Percentiles rank a stretch among this genome's conserved stretches.
Evolutionary conservation across 805 yeast species (phyloP).

Genomic region (Scheffersomyces stipitis): DNA sequence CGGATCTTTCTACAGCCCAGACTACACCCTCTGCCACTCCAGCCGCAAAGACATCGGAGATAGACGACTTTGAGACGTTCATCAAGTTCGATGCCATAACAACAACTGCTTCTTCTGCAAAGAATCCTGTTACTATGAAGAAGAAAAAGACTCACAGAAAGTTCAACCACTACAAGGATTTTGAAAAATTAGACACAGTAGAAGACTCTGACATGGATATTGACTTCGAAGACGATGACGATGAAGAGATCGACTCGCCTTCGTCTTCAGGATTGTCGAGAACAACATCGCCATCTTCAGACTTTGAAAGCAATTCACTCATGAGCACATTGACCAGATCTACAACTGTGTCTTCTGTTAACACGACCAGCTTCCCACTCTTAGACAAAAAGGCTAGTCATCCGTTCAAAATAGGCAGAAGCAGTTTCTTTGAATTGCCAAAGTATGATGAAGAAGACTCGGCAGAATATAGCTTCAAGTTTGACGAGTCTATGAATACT

Average conservation of each 20-base stretch:
- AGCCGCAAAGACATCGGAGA: constrained; percentile 7
- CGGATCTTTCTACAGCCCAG: not conserved
- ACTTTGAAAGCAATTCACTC: constrained; percentile 31
- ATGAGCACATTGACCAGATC: constrained; percentile 42
- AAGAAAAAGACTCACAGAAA: not conserved
- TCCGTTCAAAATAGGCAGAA: constrained; percentile 12
- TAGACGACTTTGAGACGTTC: constrained; percentile 18
- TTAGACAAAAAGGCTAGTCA: constrained; percentile 12
- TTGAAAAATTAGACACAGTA: constrained; percentile 14
- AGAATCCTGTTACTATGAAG: no score
- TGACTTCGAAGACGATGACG: constrained; percentile 28
- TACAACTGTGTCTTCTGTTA: constrained; percentile 34
- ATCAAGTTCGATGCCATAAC: constrained; percentile 20
- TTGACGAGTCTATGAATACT: constrained; percentile 18
- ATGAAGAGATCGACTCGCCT: constrained; percentile 5
- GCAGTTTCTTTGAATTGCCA: constrained; percentile 35
- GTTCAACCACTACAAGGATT: constrained; percentile 12
- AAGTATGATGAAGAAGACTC: constrained; percentile 18
- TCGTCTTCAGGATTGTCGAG: constrained; percentile 32
- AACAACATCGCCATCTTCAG: constrained; percentile 37
- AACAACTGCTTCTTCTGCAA: not conserved
- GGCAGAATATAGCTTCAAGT: constrained; percentile 16
- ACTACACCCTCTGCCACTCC: not conserved
- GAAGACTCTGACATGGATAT: constrained; percentile 17
- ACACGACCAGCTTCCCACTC: constrained; percentile 25